These are phyloP conservation scores for Fusarium napiforme DNA, from an alignment of 2,329 filamentous ascomycete genomes.

Conservation along the genomic window DNA sequence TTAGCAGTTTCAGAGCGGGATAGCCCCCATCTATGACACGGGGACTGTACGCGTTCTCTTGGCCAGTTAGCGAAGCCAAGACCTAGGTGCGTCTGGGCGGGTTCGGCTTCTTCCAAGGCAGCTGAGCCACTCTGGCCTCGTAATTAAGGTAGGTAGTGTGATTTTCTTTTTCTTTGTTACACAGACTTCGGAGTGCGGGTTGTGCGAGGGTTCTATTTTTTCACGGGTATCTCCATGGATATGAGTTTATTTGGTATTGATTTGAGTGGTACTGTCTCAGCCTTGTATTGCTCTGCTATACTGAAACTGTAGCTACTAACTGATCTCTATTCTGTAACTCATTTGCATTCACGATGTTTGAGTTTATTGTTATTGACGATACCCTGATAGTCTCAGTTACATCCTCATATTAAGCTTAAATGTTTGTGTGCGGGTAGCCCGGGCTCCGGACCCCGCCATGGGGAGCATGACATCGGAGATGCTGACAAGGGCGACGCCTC, in stretches of 20 bases:
- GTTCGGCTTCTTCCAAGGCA: conserved; percentile 22
- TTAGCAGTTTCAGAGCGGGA: neutral
- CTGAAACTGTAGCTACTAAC: neutral
- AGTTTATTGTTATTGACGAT: neutral
- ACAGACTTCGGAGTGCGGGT: neutral
- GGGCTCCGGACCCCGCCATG: conserved; percentile 9
- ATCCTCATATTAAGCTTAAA: conserved; percentile 19
- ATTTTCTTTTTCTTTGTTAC: neutral
- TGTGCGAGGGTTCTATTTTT: neutral
- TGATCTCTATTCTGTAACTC: rapidly evolving
- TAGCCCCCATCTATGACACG: conserved; percentile 22
- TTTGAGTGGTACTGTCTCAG: neutral
- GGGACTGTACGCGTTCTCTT: conserved; percentile 4
- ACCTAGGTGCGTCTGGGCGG: neutral
- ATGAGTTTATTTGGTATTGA: neutral
- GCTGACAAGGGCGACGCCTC: neutral
- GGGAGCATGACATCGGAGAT: neutral
- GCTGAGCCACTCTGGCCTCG: conserved; percentile 33
- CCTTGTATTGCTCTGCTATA: neutral
- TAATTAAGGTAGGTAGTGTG: neutral
- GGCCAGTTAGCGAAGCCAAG: conserved; percentile 28
- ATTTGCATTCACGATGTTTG: neutral
- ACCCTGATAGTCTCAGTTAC: neutral
- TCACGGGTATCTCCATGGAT: neutral
- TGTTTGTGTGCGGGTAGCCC: neutral